phyloP scores from a whole-genome alignment of 2,329 filamentous ascomycete genomes.

The Bertia moriformis region DNA sequence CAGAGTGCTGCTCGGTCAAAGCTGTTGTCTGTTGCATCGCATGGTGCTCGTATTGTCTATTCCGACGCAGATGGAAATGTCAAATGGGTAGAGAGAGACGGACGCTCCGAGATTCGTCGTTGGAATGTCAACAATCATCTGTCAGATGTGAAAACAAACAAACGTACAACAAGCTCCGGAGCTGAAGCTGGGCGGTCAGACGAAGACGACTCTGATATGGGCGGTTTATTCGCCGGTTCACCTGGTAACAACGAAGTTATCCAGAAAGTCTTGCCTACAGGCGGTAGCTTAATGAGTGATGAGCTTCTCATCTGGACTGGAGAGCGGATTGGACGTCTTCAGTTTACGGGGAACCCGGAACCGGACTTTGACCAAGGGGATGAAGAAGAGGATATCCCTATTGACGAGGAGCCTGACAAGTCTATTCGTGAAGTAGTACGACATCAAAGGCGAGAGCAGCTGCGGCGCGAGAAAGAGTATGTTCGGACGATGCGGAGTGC shows the following conservation, averaged over 20 bases:
- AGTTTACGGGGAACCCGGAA: background rate
- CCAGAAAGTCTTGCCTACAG: background rate
- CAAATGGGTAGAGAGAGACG: background rate
- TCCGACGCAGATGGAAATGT: background rate
- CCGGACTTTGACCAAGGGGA: background rate
- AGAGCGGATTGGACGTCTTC: background rate
- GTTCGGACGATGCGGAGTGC: background rate
- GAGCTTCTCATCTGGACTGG: conserved; percentile 1
- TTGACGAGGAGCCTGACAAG: background rate
- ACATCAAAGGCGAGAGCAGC: background rate
- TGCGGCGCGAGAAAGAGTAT: background rate
- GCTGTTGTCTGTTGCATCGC: background rate
- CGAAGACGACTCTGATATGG: background rate
- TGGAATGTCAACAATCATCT: background rate
- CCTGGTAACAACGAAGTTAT: background rate
- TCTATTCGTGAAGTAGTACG: background rate
- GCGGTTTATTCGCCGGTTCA: no score
- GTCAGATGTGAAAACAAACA: background rate
- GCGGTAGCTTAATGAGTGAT: background rate
- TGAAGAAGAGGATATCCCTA: background rate
- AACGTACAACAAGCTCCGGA: background rate
- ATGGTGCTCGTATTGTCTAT: background rate
- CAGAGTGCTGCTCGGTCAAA: background rate
- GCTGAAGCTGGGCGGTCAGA: background rate
- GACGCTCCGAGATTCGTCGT: background rate